Evolutionary conservation across 495 filamentous ascomycete genomes (phyloP).

Genomic region (Penicillium paradoxum): DNA sequence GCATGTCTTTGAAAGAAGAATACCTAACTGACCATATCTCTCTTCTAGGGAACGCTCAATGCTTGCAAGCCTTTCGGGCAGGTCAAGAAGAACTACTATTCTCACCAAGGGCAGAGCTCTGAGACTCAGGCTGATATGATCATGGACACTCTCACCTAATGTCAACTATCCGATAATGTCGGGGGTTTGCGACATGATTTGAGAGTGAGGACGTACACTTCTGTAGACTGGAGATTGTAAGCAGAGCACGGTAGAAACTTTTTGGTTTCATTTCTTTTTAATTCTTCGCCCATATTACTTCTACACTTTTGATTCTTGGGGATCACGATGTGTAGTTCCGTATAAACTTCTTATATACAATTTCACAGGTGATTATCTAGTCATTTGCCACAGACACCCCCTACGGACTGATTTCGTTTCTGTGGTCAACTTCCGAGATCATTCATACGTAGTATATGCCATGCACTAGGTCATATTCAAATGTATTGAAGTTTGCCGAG

Average conservation of each 20-base stretch:
- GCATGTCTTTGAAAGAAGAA: background rate
- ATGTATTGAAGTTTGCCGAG: too few species aligned
- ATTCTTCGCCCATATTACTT: conserved; percentile 10
- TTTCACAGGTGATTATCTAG: background rate
- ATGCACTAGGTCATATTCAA: too few species aligned
- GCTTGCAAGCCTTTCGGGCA: conserved; percentile 25
- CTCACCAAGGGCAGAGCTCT: background rate
- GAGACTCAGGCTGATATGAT: conserved; percentile 16
- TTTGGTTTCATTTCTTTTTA: conserved; percentile 8
- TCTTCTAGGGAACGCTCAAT: background rate
- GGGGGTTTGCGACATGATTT: background rate
- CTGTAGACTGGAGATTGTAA: background rate
- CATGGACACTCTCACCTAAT: conserved; percentile 17
- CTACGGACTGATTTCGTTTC: too few species aligned
- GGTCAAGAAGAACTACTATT: conserved; percentile 23
- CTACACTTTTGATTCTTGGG: conserved; percentile 3
- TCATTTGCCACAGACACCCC: too few species aligned
- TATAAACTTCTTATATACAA: background rate
- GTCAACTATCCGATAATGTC: background rate
- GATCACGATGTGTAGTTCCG: background rate
- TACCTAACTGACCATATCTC: background rate
- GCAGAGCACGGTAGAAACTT: background rate
- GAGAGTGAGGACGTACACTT: background rate
- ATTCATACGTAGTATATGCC: too few species aligned
- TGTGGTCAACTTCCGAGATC: too few species aligned